phyloP scores from a whole-genome alignment of 176 grass and related monocot genomes.

The Poa pratensis region DNA sequence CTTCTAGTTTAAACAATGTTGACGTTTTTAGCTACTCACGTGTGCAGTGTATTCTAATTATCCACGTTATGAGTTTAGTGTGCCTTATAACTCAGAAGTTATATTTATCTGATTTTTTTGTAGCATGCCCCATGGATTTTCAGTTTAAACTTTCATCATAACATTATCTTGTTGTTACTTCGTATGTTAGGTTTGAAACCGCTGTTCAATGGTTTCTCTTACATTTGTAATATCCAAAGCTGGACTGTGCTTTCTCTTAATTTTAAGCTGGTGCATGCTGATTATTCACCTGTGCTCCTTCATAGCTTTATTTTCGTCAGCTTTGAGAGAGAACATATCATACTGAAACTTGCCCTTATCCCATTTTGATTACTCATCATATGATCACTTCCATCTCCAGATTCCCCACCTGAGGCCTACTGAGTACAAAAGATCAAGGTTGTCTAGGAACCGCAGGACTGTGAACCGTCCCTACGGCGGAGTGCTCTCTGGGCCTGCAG shows the following conservation, averaged over 20 bases:
- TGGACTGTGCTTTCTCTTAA: neutral
- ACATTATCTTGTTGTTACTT: neutral
- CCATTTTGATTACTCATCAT: neutral
- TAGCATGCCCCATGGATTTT: neutral
- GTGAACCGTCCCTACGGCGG: slow-evolving; percentile 74
- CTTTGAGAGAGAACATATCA: neutral
- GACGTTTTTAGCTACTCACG: neutral
- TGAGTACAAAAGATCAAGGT: slow-evolving; percentile 71
- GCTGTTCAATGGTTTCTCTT: neutral
- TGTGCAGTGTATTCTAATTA: neutral
- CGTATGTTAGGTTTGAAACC: neutral
- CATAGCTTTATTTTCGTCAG: neutral
- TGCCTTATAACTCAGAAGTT: too few species aligned
- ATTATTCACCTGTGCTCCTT: neutral
- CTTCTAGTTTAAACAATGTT: neutral
- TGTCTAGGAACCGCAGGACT: slow-evolving; percentile 67
- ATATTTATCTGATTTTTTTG: neutral
- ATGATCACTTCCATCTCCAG: slow-evolving; percentile 4
- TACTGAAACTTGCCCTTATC: neutral
- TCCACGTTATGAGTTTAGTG: neutral
- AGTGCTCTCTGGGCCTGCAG: slow-evolving; percentile 61
- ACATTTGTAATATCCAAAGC: neutral
- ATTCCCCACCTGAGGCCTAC: slow-evolving; percentile 73
- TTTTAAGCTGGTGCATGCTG: neutral
- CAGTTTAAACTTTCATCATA: neutral